Evolutionary conservation across 2,329 filamentous ascomycete species (phyloP), one percentile per base, ranked within the genome.

Genomic region (Plectosphaerella plurivora): DNA sequence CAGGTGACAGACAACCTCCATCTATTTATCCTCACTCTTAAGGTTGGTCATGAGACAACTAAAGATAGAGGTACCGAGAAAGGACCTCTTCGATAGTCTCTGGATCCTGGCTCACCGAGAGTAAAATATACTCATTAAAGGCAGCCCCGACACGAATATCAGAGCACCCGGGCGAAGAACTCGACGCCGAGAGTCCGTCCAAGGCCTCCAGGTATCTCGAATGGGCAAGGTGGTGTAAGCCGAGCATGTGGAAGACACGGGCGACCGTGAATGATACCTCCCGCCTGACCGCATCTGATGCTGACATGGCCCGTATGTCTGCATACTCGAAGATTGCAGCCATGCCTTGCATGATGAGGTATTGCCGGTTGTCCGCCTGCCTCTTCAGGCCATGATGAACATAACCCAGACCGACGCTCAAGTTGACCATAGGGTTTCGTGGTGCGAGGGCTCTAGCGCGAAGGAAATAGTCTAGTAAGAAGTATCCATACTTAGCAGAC

Each of bases 341-440:
- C 49, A 97, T 79, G 0, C 91, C 94, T 66, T 97, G 92, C 57
- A 90, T 78, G 42, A 97, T 84, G 41, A 91, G 82, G 63, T 89
- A 93, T 65, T 97, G 93, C 2, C 94, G 78, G 65, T 97, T 97
- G 47, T 93, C 90, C 0, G 88, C 86, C 67, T 96, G 90, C 2
- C 93, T 82, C 68, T 97, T 97, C 63, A 97, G 80, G 1, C 88
- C 87, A 65, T 94, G 88, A 66, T 97, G 90, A 39, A 97, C 82
- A 67, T 96, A 97, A 28, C 87, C 86, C 12, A 94, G 79, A 0
- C 87, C 91, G 22, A 97, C 86, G 60, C 83, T 88, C 11, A 99
- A 79, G 56, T 91, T 87, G 57, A 97, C 81, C 61, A 89, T 83
- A 0, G 87, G 80, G 62, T 96, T 95, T 8, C 79, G 70, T 1